Evolutionary conservation across 140 eudicot genomes (phyloP).

Genomic region (Erigeron philadelphicus): DNA sequence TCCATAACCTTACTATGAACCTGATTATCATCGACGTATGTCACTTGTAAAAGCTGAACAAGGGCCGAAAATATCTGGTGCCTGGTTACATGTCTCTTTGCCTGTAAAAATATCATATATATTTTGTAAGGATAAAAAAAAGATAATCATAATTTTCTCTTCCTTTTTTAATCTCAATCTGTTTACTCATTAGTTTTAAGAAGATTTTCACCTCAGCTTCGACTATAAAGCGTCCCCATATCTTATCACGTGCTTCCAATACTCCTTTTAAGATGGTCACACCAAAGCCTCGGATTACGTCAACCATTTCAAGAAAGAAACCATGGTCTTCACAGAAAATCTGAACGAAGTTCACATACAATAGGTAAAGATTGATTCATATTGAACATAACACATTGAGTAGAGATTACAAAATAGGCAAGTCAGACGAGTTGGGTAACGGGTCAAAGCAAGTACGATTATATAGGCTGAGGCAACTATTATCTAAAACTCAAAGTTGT

Average conservation of each 20-base stretch:
- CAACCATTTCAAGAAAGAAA: conserved; percentile 62
- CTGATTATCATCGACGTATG: conserved; percentile 30
- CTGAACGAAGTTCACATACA: conserved; percentile 35
- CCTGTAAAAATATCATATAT: conserved; percentile 38
- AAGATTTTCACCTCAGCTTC: conserved; percentile 46
- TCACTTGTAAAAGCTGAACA: conserved; percentile 56
- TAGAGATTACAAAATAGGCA: not conserved
- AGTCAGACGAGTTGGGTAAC: not conserved
- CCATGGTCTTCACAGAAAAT: conserved; percentile 71
- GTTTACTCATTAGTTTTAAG: not conserved
- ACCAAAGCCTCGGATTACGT: conserved; percentile 58
- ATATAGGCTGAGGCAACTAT: not conserved
- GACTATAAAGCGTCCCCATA: conserved; percentile 64
- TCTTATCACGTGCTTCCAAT: conserved; percentile 57
- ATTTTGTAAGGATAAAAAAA: not conserved
- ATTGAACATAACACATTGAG: not conserved
- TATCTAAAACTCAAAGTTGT: too few species aligned
- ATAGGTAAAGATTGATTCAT: not conserved
- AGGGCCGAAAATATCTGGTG: conserved; percentile 64
- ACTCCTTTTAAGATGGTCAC: conserved; percentile 65
- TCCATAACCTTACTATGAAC: conserved; percentile 20
- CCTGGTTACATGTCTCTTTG: conserved; percentile 47
- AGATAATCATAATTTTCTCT: too few species aligned
- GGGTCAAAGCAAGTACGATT: not conserved
- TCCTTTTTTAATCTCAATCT: not conserved